A percentile compares a stretch with the other conserved stretches of the same genome.
Evolutionary conservation across 2,329 filamentous ascomycete species (phyloP).

Genomic region (Ilyonectria robusta): DNA sequence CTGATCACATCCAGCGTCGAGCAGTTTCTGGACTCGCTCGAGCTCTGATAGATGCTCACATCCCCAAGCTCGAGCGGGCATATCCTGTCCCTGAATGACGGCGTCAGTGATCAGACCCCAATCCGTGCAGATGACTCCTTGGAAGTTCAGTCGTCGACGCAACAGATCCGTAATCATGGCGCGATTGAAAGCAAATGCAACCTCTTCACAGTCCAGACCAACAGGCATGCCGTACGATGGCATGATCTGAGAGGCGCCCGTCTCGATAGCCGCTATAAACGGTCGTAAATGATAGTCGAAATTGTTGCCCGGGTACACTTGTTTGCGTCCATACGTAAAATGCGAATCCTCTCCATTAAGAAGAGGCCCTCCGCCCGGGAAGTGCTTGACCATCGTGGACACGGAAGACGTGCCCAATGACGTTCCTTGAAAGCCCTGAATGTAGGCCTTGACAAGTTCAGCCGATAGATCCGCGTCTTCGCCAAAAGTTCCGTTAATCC

Average conservation of each 20-base stretch:
- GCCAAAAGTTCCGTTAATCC: constrained; percentile 60
- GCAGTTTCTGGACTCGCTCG: constrained; percentile 58
- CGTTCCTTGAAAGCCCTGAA: constrained; percentile 62
- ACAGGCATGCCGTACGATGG: constrained; percentile 61
- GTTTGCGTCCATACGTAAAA: constrained; percentile 64
- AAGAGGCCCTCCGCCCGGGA: constrained; percentile 65
- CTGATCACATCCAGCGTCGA: constrained; percentile 67
- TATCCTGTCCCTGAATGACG: constrained; percentile 57
- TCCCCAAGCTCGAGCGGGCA: constrained; percentile 66
- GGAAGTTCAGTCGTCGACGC: constrained; percentile 62
- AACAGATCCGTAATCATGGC: constrained; percentile 65
- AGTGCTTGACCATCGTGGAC: constrained; percentile 66
- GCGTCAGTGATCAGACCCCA: constrained; percentile 67
- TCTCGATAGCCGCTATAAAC: constrained; percentile 62
- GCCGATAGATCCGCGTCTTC: constrained; percentile 60
- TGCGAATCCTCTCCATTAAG: constrained; percentile 66
- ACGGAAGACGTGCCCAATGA: constrained; percentile 58
- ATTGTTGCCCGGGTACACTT: constrained; percentile 63
- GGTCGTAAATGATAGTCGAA: constrained; percentile 64
- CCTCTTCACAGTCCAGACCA: constrained; percentile 60
- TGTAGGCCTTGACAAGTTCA: constrained; percentile 56
- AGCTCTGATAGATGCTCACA: constrained; percentile 60
- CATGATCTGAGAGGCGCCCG: constrained; percentile 64
- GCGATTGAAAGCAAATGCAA: constrained; percentile 67
- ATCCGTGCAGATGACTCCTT: constrained; percentile 66